Evolutionary conservation across 139 green algal genomes (phyloP), one percentile per base, ranked within the genome.

Genomic region (Chlorella sp.): DNA sequence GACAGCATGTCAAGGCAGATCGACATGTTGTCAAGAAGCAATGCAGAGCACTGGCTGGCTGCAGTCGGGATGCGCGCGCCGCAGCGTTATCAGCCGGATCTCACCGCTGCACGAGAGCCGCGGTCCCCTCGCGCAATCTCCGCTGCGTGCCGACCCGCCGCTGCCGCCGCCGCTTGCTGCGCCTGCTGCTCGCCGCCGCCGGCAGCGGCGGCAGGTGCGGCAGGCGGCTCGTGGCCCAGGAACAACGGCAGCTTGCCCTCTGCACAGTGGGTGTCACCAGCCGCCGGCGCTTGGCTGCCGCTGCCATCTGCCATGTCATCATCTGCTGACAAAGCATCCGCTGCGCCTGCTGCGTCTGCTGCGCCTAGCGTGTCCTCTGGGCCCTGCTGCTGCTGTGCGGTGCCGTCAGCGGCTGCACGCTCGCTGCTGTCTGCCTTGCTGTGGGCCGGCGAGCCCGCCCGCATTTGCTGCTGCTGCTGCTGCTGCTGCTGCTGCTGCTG

Each of bases 81-180:
- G n/a, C 44, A 51, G 44, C 44, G 9, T 51, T 16, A 51, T 51
- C 44, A 51, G 60, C 25, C 60, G 60, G n/a, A n/a, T 18, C 44
- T 56, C 36, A 82, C 76, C 34, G 76, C 76, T 3, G 76, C 38
- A 12, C 76, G 76, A 4, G 76, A 34, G 60, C 76, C 69, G 60
- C 76, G 60, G 76, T 72, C 60, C 6, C 76, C 76, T 9, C 20
- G 57, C 1, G 70, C 39, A 32, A 47, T 47, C 70, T 60, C 39
- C 26, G 70, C 34, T 11, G 39, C 39, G 5, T 78, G 70, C 70
- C 34, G 26, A 26, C 70, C 56, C 39, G 26, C 70, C 70, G 16
- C 67, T 4, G 30, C n/a, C 64, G 28, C n/a, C n/a, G n/a, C 64
- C 64, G 64, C 28, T n/a, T 70, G 64, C 64, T 38, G 64, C 30